Conservation (phyloP, 176 grass and related monocot genomes). For the Bonia amplexicaulis region DNA sequence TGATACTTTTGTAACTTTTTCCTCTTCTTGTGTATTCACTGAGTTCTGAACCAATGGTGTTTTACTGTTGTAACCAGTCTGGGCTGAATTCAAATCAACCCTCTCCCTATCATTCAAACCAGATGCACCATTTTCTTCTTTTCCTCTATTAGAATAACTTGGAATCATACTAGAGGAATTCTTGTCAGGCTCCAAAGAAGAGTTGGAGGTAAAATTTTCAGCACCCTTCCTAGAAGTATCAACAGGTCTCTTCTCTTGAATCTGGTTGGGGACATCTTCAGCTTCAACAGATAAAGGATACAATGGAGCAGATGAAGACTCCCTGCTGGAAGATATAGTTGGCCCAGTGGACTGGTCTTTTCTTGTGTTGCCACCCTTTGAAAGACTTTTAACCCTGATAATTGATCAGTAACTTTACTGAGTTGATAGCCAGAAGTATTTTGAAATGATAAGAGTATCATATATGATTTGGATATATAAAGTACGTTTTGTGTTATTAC, state of each 20-base stretch:
- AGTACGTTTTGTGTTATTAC: conserved; percentile 29
- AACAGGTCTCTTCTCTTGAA: conserved; percentile 61
- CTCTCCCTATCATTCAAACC: conserved; percentile 64
- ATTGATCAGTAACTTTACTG: conserved; percentile 26
- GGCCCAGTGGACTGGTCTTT: conserved; percentile 59
- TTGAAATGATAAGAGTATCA: not conserved
- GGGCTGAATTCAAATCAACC: conserved; percentile 52
- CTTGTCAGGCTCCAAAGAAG: conserved; percentile 67
- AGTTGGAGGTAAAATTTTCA: conserved; percentile 56
- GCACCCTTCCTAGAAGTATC: conserved; percentile 51
- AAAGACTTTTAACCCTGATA: conserved; percentile 98
- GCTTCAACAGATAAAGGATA: conserved; percentile 50
- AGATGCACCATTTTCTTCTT: conserved; percentile 60
- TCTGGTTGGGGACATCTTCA: conserved; percentile 47
- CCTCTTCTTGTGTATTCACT: conserved; percentile 59
- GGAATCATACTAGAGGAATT: conserved; percentile 64
- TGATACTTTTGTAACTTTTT: conserved; percentile 83
- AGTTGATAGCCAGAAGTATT: not conserved
- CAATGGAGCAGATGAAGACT: conserved; percentile 43
- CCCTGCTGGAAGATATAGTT: conserved; percentile 50
- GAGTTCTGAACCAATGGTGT: conserved; percentile 53
- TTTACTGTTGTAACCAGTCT: conserved; percentile 45
- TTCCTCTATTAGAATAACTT: conserved; percentile 64
- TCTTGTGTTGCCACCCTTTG: conserved; percentile 75
- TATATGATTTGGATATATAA: not conserved